Base-by-base conservation (phyloP, 768 basidiomycete genomes). In the Pulveroboletus sp. region DNA sequence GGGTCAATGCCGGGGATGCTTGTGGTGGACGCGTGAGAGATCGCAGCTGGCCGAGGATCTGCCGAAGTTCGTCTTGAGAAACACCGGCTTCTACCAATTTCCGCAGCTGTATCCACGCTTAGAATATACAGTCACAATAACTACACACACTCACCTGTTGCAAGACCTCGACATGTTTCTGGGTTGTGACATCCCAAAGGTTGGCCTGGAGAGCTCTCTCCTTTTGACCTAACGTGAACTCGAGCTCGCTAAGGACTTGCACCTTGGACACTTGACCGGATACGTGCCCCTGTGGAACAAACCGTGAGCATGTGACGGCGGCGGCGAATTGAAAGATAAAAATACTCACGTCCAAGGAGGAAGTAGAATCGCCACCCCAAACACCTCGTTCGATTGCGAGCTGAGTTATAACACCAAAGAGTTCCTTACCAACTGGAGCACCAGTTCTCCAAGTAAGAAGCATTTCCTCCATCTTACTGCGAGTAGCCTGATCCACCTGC, bases 401-500 rank as follows among this genome's bases (percentile, higher is more conserved):
- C 65, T 97, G 93, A 17, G 89, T 79, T 3, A 80, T 79, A 24
- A 80, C 70, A 36, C 93, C 89, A 63, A 98, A 99, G 2, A 99
- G 75, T 63, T 94, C 89, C 45, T 81, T 81, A 30, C 89, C 81
- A 29, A 76, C 78, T 3, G 89, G 86, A 13, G 87, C 85, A 14
- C 91, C 93, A 20, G 83, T 86, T 34, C 93, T 79, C 96, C 96
- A 99, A 6, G 96, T 95, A 24, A 89, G 70, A 13, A 98, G 80
- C 85, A 99, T 93, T 69, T 99, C 96, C 64, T 95, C 92, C 90
- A 99, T 94, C 70, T 98, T 98, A 65, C 82, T 81, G 53, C 88
- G 84, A 22, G 91, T 95, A 35, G 69, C 71, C 43, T 82, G 82
- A 63, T 96, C 93, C 56, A 96, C 94, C 59, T 82, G 78, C 39